Base-by-base conservation (phyloP, 2,329 filamentous ascomycete genomes). In the Scedosporium dehoogii region DNA sequence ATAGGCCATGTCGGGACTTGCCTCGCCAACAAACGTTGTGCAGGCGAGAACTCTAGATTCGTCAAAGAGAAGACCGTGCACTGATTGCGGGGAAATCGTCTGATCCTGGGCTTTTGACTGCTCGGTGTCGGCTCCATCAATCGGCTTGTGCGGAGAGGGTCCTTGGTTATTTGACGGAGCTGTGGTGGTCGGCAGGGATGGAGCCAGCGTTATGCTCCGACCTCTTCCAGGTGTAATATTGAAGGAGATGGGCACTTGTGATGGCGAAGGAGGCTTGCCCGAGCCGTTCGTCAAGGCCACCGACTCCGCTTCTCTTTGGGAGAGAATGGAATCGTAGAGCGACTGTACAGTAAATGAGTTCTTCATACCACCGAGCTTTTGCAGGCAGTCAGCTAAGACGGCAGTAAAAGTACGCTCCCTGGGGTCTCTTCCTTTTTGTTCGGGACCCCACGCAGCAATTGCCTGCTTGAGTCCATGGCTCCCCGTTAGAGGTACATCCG, bases 21-120 rank as follows among this genome's bases (percentile, higher is more conserved):
- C 82, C 66, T 87, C 85, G 29, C 85, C 85, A 29, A 87, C 82
- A 68, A 86, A 87, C 0, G 85, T 87, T 0, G 85, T 88, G 69
- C 85, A 87, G 1, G 87, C 85, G 10, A 88, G 73, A n/a, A 86
- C 81, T 65, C 85, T 78, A 7, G 80, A 76, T 67, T 87, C 84
- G 38, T 87, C 84, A 67, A 88, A 86, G 9, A 79, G 81, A 21
- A 87, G 73, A 65, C 85, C 82, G 4, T 79, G 74, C 1, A 81
- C 78, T 2, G 78, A 75, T 18, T 77, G 77, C 6, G 78, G 76
- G 41, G 79, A 76, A 64, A 82, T 79, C 44, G 76, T 68, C 27
- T 75, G 71, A 33, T 79, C 77, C 10, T 58, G 64, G 6, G 29
- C 12, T 5, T 58, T 14, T 16, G n/a, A 25, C 56, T 27, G 46